Evolutionary conservation across 1,284 basidiomycete genomes (phyloP).

Genomic region (Ceratobasidium sp.): DNA sequence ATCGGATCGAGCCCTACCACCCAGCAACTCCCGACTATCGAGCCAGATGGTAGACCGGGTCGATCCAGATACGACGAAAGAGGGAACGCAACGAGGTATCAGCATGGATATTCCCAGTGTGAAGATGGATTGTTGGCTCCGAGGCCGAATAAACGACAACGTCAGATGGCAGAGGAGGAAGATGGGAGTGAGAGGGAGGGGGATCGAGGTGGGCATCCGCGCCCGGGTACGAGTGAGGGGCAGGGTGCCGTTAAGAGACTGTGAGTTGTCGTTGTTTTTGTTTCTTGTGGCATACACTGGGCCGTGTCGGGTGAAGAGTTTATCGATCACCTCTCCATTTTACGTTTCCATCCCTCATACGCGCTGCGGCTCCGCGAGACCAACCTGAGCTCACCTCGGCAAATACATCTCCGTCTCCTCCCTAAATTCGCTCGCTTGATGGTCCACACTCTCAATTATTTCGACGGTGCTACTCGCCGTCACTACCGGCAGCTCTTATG

Average conservation of each 20-base stretch:
- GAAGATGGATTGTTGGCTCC: slow-evolving; percentile 2
- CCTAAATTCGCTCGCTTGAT: too few relatives aligned
- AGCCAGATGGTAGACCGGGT: not conserved
- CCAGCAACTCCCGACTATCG: too few relatives aligned
- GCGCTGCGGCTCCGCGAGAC: too few relatives aligned
- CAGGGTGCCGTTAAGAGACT: not conserved
- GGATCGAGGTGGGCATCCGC: too few relatives aligned
- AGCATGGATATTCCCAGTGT: slow-evolving; percentile 14
- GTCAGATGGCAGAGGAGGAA: not conserved
- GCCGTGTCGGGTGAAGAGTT: too few relatives aligned
- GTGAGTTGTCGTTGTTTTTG: not conserved
- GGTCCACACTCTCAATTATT: not conserved
- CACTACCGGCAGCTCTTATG: slow-evolving; percentile 20
- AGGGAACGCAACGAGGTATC: not conserved
- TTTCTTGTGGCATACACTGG: too few relatives aligned
- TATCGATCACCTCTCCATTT: too few relatives aligned
- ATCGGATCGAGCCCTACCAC: too few relatives aligned
- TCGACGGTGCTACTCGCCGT: not conserved
- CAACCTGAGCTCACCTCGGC: too few relatives aligned
- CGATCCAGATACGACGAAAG: not conserved
- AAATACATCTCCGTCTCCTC: too few relatives aligned
- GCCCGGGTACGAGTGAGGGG: too few relatives aligned
- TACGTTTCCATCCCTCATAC: too few relatives aligned
- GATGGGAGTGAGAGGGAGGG: slow-evolving; percentile 14
- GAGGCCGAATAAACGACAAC: not conserved